phyloP scores from a whole-genome alignment of 2,329 filamentous ascomycete genomes.

The Apiospora sp. region DNA sequence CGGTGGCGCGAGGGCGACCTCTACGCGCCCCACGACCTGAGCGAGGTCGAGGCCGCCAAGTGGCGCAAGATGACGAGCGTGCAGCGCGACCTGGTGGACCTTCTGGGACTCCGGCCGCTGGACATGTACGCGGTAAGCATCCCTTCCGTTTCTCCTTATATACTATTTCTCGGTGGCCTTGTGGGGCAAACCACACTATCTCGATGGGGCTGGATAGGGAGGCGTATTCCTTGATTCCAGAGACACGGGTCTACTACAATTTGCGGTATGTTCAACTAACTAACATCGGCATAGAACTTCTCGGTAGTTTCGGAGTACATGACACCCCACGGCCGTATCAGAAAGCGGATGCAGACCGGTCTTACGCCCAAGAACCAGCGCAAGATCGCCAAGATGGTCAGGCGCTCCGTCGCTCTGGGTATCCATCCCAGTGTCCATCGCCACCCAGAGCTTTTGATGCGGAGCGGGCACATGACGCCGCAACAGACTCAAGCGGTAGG shows the following conservation, averaged over 20 bases:
- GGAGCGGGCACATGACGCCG: constrained; percentile 31
- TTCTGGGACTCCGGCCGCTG: constrained; percentile 79
- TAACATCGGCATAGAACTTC: constrained; percentile 73
- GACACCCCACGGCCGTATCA: constrained; percentile 85
- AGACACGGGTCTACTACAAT: background rate
- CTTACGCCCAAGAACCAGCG: constrained; percentile 90
- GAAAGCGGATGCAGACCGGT: constrained; percentile 76
- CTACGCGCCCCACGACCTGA: constrained; percentile 90
- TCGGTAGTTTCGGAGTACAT: constrained; percentile 90
- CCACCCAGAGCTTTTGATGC: constrained; percentile 81
- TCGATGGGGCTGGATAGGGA: background rate
- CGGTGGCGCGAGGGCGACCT: constrained; percentile 82
- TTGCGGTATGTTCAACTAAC: background rate
- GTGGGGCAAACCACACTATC: background rate
- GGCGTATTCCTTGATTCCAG: background rate
- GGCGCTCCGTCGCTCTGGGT: constrained; percentile 87
- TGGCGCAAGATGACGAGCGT: constrained; percentile 69
- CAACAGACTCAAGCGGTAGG: constrained; percentile 32
- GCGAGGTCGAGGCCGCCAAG: constrained; percentile 79
- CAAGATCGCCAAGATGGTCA: constrained; percentile 90
- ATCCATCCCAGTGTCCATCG: constrained; percentile 90
- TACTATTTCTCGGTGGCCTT: background rate
- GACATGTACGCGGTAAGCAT: constrained; percentile 83
- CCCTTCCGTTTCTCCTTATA: background rate
- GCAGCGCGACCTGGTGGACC: constrained; percentile 77